Conservation (phyloP, 208 protist species). For the Wallacemonas sp. region DNA sequence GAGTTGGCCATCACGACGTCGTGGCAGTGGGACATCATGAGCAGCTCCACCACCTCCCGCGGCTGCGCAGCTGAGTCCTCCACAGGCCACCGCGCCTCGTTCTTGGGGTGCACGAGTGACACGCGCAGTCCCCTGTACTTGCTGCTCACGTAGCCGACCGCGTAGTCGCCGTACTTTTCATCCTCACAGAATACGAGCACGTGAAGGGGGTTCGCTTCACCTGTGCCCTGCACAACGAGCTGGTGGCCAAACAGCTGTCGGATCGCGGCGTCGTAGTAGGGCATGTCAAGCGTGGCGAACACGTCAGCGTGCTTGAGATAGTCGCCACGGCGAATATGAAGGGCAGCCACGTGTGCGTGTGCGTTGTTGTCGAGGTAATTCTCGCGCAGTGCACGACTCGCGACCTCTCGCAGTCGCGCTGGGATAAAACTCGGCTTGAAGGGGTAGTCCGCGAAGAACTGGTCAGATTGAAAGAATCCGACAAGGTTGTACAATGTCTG, state of each 20-base stretch:
- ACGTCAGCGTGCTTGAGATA: slow-evolving; percentile 69
- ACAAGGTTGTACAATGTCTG: slow-evolving; percentile 51
- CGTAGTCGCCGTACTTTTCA: slow-evolving; percentile 34
- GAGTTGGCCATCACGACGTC: slow-evolving; percentile 91
- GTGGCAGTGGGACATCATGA: slow-evolving; percentile 80
- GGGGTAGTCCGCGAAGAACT: slow-evolving; percentile 63
- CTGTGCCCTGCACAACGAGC: slow-evolving; percentile 26
- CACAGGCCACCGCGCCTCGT: slow-evolving; percentile 14
- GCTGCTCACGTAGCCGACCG: slow-evolving; percentile 49
- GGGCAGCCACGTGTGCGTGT: slow-evolving; percentile 38
- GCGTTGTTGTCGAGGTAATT: slow-evolving; percentile 29
- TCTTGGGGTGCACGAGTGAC: slow-evolving; percentile 41
- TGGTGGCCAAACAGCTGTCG: slow-evolving; percentile 58
- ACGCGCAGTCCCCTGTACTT: slow-evolving; percentile 63
- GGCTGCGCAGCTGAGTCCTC: slow-evolving; percentile 14
- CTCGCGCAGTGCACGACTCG: not conserved
- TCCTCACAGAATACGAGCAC: slow-evolving; percentile 88
- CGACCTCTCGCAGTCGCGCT: slow-evolving; percentile 22
- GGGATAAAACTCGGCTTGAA: slow-evolving; percentile 42
- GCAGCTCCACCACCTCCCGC: slow-evolving; percentile 78
- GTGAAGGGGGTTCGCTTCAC: slow-evolving; percentile 12
- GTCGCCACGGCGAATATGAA: slow-evolving; percentile 84
- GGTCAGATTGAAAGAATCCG: slow-evolving; percentile 85
- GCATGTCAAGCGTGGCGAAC: slow-evolving; percentile 65
- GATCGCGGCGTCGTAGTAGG: slow-evolving; percentile 77